Evolutionary conservation across 1,284 basidiomycete genomes (phyloP).

Genomic region (Bjerkandera adusta): DNA sequence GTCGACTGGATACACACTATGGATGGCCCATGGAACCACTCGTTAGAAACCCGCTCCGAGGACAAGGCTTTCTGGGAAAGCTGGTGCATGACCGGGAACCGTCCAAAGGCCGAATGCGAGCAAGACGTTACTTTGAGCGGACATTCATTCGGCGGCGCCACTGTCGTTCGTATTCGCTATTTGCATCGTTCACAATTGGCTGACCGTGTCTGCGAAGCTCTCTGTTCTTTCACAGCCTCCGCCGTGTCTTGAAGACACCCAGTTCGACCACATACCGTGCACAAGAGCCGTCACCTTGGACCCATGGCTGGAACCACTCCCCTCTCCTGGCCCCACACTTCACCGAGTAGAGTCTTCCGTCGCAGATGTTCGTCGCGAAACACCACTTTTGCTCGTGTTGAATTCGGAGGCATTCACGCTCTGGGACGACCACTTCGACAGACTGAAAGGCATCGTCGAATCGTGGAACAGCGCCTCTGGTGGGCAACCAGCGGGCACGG

Average conservation of each 20-base stretch:
- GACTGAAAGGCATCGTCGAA: constrained; percentile 47
- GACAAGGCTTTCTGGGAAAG: constrained; percentile 22
- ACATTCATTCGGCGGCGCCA: constrained; percentile 80
- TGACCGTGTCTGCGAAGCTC: constrained; percentile 45
- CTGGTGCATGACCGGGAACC: constrained; percentile 13
- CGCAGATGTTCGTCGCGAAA: not conserved
- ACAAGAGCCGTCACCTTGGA: constrained; percentile 61
- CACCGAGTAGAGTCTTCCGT: constrained; percentile 23
- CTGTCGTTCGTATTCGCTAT: constrained; percentile 47
- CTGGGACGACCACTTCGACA: constrained; percentile 69
- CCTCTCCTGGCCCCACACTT: constrained; percentile 47
- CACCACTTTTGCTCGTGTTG: constrained; percentile 55
- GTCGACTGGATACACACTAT: constrained; percentile 15
- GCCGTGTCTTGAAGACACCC: constrained; percentile 20
- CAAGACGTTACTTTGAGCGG: constrained; percentile 55
- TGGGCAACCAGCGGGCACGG: not conserved
- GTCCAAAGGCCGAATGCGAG: constrained; percentile 34
- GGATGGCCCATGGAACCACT: constrained; percentile 17
- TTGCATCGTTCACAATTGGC: not conserved
- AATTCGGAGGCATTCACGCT: constrained; percentile 75
- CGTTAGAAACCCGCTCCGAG: constrained; percentile 8
- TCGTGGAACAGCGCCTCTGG: constrained; percentile 42
- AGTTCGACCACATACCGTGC: constrained; percentile 46
- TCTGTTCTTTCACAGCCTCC: constrained; percentile 51
- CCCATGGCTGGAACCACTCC: constrained; percentile 78